These are phyloP conservation scores for Vaccinium vitisidaea DNA, from an alignment of 148 eudicot genomes.

Conservation along the genomic window DNA sequence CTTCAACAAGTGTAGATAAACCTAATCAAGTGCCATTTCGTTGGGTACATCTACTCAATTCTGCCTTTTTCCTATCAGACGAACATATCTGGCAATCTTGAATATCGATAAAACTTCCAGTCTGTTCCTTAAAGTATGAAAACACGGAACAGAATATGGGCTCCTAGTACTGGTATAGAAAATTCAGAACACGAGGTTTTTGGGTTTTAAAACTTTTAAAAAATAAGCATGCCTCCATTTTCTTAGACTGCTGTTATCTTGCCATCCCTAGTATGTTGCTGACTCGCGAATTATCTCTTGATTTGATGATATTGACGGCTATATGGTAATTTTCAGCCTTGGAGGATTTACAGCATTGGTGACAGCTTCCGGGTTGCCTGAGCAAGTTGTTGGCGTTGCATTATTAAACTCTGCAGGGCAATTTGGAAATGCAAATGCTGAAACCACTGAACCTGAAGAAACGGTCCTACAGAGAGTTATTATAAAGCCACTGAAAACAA, in stretches of 20 bases:
- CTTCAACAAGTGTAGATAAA: not conserved
- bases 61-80: not conserved
- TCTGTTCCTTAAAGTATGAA: not conserved
- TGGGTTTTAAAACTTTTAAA: not conserved
- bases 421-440: slow-evolving; percentile 60
- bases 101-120: not conserved
- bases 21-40: not conserved
- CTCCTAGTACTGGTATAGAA: not conserved
- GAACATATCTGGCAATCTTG: not conserved
- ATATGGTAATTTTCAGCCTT: slow-evolving; percentile 49
- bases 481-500: slow-evolving; percentile 71
- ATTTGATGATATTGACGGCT: not conserved
- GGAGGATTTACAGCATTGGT: slow-evolving; percentile 97
- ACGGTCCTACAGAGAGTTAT: slow-evolving; percentile 52
- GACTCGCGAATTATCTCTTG: not conserved
- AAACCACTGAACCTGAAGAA: slow-evolving; percentile 47
- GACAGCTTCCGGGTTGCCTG: slow-evolving; percentile 74
- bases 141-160: not conserved
- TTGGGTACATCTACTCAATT: not conserved
- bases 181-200: not conserved
- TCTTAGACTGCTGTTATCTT: not conserved
- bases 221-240: not conserved
- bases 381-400: slow-evolving; percentile 73
- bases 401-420: slow-evolving; percentile 90
- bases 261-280: not conserved